Base-by-base conservation (phyloP, 176 grass and related monocot genomes). In the Aechmea fasciata region DNA sequence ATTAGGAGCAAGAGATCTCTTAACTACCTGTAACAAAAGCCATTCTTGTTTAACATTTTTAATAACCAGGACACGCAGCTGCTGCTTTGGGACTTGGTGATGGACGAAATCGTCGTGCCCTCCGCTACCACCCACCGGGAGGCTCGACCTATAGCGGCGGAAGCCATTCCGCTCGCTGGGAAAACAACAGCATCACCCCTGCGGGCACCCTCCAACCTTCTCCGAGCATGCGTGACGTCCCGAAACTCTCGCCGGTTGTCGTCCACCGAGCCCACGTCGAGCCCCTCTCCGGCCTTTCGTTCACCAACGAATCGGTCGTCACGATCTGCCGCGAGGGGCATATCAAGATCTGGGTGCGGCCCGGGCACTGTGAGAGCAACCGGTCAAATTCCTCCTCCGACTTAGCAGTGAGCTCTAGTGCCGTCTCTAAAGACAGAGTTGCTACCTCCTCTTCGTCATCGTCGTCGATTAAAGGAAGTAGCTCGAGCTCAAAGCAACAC, bases 31-130 rank as follows among this genome's bases (percentile, higher is more conserved):
- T 61, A 57, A 3, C 47, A 84, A 50, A 68, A 65, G 23, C 22
- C 14, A 23, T 71, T 68, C 49, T 12, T 51, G 26, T 71, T 83
- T 13, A 47, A 73, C 70, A 50, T 26, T 14, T 77, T 68, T 41
- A 41, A 41, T 41, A 41, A 41, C 63, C 75, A 99, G 95, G 90
- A 99, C 28, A 88, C 87, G 9, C 90, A 88, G 71, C 75, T 99
- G 50, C 87, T 99, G 69, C 79, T 99, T 50, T 99, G 90, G 95
- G 95, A 94, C 74, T 75, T 99, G 69, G 84, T 83, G 22, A 73
- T 84, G 82, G 95, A 91, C 28, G 95, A 91, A 84, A 90, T 94
- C 71, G 87, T 75, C 28, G 84, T 88, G n/a, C 87, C 90, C 71
- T 99, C 47, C 80, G 84, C 2, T 41, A 41, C 33, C 79, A 78